These are phyloP conservation scores for Gossypium davidsonii DNA, from an alignment of 441 rosid genomes.

Conservation along the genomic window DNA sequence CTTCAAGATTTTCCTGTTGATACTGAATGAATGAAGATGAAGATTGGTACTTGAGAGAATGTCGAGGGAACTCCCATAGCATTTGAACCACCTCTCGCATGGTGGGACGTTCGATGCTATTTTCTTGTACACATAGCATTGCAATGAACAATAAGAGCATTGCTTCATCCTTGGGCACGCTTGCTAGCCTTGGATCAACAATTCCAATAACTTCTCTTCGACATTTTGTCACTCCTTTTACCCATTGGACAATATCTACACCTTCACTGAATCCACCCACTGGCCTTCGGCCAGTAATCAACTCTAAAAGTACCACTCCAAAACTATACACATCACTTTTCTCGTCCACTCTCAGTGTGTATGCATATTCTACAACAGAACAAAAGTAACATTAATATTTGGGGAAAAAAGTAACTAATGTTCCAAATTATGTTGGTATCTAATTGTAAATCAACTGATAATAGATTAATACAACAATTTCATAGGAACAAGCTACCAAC, in stretches of 20 bases:
- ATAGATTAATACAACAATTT: too few species aligned
- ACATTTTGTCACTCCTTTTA: constrained; percentile 21
- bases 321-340: constrained; percentile 49
- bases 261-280: constrained; percentile 41
- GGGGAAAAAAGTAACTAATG: too few species aligned
- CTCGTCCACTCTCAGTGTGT: constrained; percentile 42
- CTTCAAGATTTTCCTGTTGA: constrained; percentile 11
- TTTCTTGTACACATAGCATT: constrained; percentile 39
- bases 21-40: constrained; percentile 25
- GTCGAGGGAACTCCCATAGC: constrained; percentile 39
- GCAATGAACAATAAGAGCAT: constrained; percentile 38
- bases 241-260: constrained; percentile 44
- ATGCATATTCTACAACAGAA: constrained; percentile 31
- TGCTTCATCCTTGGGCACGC: constrained; percentile 35
- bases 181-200: constrained; percentile 29
- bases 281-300: constrained; percentile 33
- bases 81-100: constrained; percentile 51
- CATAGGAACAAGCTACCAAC: too few species aligned
- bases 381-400: background rate
- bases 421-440: too few species aligned
- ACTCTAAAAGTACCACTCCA: constrained; percentile 40
- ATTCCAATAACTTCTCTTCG: constrained; percentile 23
- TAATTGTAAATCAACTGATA: too few species aligned
- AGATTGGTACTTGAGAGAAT: constrained; percentile 27
- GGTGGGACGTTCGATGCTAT: constrained; percentile 36